Percentiles rank a stretch among this genome's conserved stretches.
Conservation (phyloP, 192 early-diverging fungal genomes). For the Oehlia diaphana region DNA sequence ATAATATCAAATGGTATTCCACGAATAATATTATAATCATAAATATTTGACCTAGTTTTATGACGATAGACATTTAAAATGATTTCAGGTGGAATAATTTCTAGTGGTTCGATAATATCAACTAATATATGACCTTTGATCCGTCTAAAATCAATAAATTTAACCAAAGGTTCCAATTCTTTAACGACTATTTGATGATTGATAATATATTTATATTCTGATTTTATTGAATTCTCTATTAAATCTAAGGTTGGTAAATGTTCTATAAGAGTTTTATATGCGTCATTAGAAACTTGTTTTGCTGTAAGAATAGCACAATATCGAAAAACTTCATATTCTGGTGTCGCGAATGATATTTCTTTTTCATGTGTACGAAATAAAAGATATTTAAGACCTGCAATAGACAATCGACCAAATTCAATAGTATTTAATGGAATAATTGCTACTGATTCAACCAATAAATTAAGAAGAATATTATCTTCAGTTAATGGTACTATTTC, state of each 20-base stretch:
- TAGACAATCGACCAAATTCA: background rate
- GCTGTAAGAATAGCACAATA: background rate
- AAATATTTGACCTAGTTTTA: background rate
- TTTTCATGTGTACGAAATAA: background rate
- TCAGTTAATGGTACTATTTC: background rate
- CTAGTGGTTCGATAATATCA: background rate
- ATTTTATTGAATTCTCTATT: background rate
- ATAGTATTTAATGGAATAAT: background rate
- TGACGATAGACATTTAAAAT: background rate
- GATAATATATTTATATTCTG: background rate
- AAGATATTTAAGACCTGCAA: background rate
- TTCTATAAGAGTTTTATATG: background rate
- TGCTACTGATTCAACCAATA: background rate
- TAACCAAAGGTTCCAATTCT: background rate
- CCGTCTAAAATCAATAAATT: background rate
- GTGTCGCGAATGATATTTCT: slow-evolving; percentile 9
- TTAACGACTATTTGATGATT: background rate
- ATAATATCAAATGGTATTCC: background rate
- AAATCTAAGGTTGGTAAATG: background rate
- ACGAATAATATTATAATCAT: background rate
- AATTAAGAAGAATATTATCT: background rate
- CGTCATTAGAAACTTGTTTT: background rate
- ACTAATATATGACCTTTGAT: background rate
- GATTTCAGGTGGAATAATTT: background rate
- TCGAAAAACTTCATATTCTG: slow-evolving; percentile 7